Evolutionary conservation across 805 yeast species (phyloP), one percentile per base, ranked within the genome.

Genomic region (Suhomyces sp.): DNA sequence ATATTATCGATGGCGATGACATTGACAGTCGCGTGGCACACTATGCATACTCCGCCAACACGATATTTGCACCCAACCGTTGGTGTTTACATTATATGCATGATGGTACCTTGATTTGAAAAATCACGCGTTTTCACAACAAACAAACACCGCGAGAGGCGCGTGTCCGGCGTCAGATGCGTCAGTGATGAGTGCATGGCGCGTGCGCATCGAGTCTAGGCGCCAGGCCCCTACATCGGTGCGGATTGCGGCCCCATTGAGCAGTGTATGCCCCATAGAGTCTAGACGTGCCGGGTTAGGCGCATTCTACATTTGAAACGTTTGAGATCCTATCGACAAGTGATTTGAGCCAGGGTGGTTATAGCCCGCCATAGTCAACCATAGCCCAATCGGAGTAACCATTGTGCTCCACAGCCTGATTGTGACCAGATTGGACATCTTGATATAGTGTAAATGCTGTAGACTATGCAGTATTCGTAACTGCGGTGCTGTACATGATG

Each of bases 31-130:
- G 41, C 41, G 41, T 37, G 21, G 41, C 22, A 37, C 7, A 37
- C 13, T 3, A 37, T 19, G 13, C 46, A 25, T 20, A 43, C 46
- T 13, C 46, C 46, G 46, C 33, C 46, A 22, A 13, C 46, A 29
- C 47, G 47, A 17, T 20, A 44, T 44, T 44, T 44, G 47, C 47
- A 44, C 47, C 47, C 46, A 33, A 43, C 24, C 43, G 15, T 37
- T 29, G 35, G 44, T 49, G 51, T 49, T 49, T 44, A 44, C 35
- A 8, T 20, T 33, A 31, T 24, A 31, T 10, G 27, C 22, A 20
- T 17, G 27, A 19, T 8, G 35, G 41, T 44, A 41, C 24, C 33
- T 27, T 19, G 33, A 43, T 31, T n/a, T 25, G 15, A 43, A 22
- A 25, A 41, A 24, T 44, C 33, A 43, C 46, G 50, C 43, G 46